phyloP scores from a whole-genome alignment of 352 stramenopile species.

The Phytophthora tubulina region DNA sequence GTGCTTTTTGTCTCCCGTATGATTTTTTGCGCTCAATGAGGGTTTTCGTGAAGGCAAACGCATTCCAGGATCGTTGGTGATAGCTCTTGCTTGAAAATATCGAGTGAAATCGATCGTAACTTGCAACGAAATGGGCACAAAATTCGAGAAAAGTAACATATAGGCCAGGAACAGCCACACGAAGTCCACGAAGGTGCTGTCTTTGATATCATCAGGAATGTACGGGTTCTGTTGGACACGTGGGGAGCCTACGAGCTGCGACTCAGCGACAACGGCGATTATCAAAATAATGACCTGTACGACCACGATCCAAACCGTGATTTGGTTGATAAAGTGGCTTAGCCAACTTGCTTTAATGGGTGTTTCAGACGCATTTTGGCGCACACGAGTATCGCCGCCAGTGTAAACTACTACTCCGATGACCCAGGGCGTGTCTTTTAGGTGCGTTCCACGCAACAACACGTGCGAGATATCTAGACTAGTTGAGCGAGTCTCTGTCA shows the following conservation, averaged over 20 bases:
- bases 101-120: conserved; percentile 88
- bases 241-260: conserved; percentile 40
- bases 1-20: conserved; percentile 50
- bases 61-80: conserved; percentile 80
- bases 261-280: conserved; percentile 58
- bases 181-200: conserved; percentile 46
- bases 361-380: conserved; percentile 79
- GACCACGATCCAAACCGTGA: conserved; percentile 82
- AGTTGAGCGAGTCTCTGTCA: conserved; percentile 25
- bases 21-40: not conserved
- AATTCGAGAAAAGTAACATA: conserved; percentile 92
- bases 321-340: conserved; percentile 83
- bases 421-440: conserved; percentile 80
- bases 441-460: conserved; percentile 69
- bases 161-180: conserved; percentile 83
- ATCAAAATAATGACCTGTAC: conserved; percentile 69
- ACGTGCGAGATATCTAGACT: conserved; percentile 78
- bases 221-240: conserved; percentile 52
- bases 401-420: conserved; percentile 89
- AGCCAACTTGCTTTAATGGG: conserved; percentile 81
- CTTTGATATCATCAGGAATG: conserved; percentile 52
- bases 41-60: conserved; percentile 43
- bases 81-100: conserved; percentile 83
- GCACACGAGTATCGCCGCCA: conserved; percentile 89
- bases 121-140: conserved; percentile 95